phyloP scores from a whole-genome alignment of 208 protist genomes.

The Trypanosoma caninum region DNA sequence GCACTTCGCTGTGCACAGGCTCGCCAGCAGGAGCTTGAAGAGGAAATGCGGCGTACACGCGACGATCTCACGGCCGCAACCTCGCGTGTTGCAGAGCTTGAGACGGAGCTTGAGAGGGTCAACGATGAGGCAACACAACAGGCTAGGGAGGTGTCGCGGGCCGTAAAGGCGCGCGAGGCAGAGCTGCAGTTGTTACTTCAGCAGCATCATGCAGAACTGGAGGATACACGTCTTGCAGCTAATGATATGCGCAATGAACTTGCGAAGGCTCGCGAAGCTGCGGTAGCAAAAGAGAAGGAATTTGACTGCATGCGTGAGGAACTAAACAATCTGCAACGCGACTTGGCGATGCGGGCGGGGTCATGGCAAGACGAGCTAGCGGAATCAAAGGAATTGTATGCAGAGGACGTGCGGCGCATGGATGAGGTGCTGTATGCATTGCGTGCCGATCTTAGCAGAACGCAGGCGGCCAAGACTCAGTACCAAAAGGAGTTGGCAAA shows the following conservation, averaged over 20 bases:
- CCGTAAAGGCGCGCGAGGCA: constrained; percentile 35
- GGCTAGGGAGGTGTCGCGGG: constrained; percentile 33
- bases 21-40: constrained; percentile 29
- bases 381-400: constrained; percentile 47
- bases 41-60: constrained; percentile 38
- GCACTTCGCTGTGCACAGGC: constrained; percentile 37
- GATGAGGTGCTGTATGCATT: constrained; percentile 79
- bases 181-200: constrained; percentile 45
- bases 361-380: constrained; percentile 60
- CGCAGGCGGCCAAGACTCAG: constrained; percentile 29
- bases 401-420: constrained; percentile 65
- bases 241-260: constrained; percentile 44
- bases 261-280: constrained; percentile 34
- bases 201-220: constrained; percentile 52
- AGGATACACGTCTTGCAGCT: constrained; percentile 38
- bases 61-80: constrained; percentile 35
- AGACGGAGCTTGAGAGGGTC: constrained; percentile 37
- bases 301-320: constrained; percentile 65
- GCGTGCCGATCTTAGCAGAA: constrained; percentile 59
- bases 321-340: constrained; percentile 46
- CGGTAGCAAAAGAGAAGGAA: constrained; percentile 38
- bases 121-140: constrained; percentile 36
- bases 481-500: constrained; percentile 52
- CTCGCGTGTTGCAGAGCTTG: constrained; percentile 37
- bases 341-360: constrained; percentile 41